Base-by-base conservation (phyloP, 2,329 filamentous ascomycete genomes). In the Neospermospora avenae region DNA sequence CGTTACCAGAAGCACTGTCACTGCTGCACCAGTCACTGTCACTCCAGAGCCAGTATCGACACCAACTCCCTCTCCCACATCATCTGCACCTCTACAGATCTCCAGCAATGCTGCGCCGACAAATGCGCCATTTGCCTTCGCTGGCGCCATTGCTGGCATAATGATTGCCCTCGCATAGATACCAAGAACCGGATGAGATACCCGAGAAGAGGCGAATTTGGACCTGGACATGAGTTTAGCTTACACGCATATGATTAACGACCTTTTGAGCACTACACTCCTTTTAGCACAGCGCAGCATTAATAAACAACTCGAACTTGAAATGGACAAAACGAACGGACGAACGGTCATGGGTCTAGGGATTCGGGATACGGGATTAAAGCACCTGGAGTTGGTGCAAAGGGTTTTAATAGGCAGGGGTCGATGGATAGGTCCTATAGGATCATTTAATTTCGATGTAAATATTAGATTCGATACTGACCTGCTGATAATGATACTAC, bases 151-250 rank as follows among this genome's bases (percentile, higher is more conserved):
- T 20, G 70, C 61, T 42, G 71, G 69, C 39, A 68, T 64, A 44
- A 31, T 72, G 31, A 49, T 72, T 24, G 72, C 66, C 44, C 58
- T 72, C 16, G 67, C 62, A 59, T 70, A 66, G 57, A 34, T 11
- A 3, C 34, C 37, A n/a, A 3, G 7, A 20, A 35, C n/a, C 11
- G 37, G 25, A 35, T 49, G 39, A 42, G 24, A 18, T n/a, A 49
- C 20, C 34, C 13, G 3, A 13, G 22, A 48, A 18, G 49, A 39
- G 34, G 55, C 31, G 25, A 39, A 24, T n/a, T 37, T 45, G 41
- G 31, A 18, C 48, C 42, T 22, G 49, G 35, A 31, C 28, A 5
- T 10, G 28, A 31, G 42, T 14, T 35, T 44, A 6, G 13, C 51
- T 31, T 42, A 52, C 52, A 44, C 28, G 46, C 18, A 46, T n/a